Conservation (phyloP, 2,329 filamentous ascomycete genomes). For the Scleromitrula shiraiana region DNA sequence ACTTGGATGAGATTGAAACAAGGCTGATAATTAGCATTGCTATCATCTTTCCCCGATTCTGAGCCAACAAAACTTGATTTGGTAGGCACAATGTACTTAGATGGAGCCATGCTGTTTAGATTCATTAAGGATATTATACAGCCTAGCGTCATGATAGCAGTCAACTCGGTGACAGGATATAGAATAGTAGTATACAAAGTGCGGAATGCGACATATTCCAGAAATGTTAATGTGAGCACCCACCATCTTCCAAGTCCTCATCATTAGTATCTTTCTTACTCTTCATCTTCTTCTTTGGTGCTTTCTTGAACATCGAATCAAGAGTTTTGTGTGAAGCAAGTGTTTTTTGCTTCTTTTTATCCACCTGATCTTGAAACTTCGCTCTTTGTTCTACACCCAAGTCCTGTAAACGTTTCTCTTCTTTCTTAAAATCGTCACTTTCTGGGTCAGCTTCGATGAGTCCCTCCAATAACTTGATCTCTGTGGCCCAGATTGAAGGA, state of each 20-base stretch:
- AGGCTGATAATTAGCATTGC: no score
- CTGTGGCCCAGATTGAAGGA: constrained; percentile 76
- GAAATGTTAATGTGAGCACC: constrained; percentile 22
- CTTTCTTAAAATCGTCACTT: constrained; percentile 58
- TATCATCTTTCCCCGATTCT: no score
- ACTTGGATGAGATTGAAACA: no score
- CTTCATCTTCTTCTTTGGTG: constrained; percentile 32
- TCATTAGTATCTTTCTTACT: constrained; percentile 28
- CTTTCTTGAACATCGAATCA: constrained; percentile 32
- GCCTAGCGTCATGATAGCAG: no score
- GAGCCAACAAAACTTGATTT: no score
- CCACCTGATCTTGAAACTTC: constrained; percentile 70
- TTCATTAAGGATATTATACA: no score
- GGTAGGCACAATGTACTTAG: no score
- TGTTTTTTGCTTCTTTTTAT: constrained; percentile 63
- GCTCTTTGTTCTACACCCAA: constrained; percentile 63
- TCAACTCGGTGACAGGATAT: no score
- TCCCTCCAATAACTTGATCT: constrained; percentile 90
- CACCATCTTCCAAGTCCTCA: constrained; percentile 20
- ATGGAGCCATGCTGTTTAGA: no score
- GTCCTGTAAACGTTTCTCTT: constrained; percentile 58
- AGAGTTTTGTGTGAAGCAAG: constrained; percentile 50
- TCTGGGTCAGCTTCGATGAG: constrained; percentile 78
- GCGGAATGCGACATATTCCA: not conserved
- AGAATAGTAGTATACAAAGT: not conserved